Conservation (phyloP, 2,329 filamentous ascomycete genomes). For the Lachnellula hyalina region DNA sequence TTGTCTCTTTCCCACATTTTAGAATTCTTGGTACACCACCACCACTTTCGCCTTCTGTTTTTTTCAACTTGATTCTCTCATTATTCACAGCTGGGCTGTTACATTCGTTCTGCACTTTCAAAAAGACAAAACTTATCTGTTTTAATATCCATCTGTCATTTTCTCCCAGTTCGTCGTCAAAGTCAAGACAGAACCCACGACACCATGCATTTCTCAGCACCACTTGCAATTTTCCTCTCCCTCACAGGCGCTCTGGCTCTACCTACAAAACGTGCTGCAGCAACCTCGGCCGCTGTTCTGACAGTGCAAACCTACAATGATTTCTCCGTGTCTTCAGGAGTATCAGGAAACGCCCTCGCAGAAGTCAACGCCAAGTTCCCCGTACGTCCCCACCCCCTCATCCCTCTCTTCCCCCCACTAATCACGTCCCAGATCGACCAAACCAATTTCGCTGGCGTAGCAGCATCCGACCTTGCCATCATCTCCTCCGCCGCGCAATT, state of each 20-base stretch:
- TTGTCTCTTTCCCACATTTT: no score
- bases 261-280: constrained; percentile 4
- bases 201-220: constrained; percentile 21
- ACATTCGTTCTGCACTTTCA: no score
- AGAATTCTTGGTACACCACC: no score
- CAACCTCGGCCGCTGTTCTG: background rate
- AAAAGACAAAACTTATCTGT: no score
- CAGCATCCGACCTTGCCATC: constrained; percentile 44
- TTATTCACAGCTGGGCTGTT: no score
- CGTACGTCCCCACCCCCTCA: constrained; percentile 29
- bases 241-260: constrained; percentile 5
- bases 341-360: constrained; percentile 46
- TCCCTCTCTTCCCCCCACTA: background rate
- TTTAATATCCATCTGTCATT: no score
- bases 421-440: constrained; percentile 35
- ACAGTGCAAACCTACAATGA: constrained; percentile 18
- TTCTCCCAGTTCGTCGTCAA: no score
- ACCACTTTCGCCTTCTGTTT: no score
- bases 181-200: background rate
- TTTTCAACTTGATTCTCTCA: no score
- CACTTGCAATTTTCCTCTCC: constrained; percentile 14
- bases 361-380: constrained; percentile 52
- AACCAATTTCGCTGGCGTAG: constrained; percentile 40
- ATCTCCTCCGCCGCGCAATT: constrained; percentile 43
- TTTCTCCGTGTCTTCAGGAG: constrained; percentile 47